Percentiles rank a stretch among this genome's conserved stretches.
Evolutionary conservation across 2,329 filamentous ascomycete species (phyloP).

Genomic region (Fusarium virguliforme): DNA sequence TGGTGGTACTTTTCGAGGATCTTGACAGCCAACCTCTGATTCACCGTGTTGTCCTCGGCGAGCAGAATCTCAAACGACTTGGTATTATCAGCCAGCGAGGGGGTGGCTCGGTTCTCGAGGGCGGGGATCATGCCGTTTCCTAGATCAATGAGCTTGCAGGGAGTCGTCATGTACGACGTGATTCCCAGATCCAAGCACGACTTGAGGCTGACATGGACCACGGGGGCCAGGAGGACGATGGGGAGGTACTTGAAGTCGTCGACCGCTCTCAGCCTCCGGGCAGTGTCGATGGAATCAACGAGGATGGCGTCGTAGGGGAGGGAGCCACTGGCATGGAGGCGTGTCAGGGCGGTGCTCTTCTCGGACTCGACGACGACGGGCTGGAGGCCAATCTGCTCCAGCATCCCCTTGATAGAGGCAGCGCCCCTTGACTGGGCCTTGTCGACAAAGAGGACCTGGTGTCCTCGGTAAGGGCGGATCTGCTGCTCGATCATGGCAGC

Average conservation of each 20-base stretch:
- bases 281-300: conserved; percentile 93
- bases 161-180: conserved; percentile 99
- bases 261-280: conserved; percentile 85
- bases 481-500: conserved; percentile 85
- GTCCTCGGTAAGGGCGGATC: conserved; percentile 90
- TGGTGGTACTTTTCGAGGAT: conserved; percentile 98
- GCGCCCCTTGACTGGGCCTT: conserved; percentile 87
- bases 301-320: conserved; percentile 94
- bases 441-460: conserved; percentile 95
- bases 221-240: conserved; percentile 90
- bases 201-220: conserved; percentile 93
- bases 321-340: conserved; percentile 68
- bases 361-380: conserved; percentile 89
- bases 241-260: conserved; percentile 99
- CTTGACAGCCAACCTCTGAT: conserved; percentile 95
- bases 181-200: conserved; percentile 95
- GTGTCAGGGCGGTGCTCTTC: conserved; percentile 73
- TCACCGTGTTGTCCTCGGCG: conserved; percentile 97
- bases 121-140: conserved; percentile 97
- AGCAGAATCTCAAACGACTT: conserved; percentile 96
- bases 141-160: conserved; percentile 92
- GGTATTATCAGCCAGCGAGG: conserved; percentile 92
- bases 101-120: conserved; percentile 91
- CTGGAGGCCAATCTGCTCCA: conserved; percentile 83
- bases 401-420: conserved; percentile 82